A percentile compares a stretch with the other conserved stretches of the same genome.
Evolutionary conservation across 306 rosid genomes (phyloP).

Genomic region (Cicer judaicum): DNA sequence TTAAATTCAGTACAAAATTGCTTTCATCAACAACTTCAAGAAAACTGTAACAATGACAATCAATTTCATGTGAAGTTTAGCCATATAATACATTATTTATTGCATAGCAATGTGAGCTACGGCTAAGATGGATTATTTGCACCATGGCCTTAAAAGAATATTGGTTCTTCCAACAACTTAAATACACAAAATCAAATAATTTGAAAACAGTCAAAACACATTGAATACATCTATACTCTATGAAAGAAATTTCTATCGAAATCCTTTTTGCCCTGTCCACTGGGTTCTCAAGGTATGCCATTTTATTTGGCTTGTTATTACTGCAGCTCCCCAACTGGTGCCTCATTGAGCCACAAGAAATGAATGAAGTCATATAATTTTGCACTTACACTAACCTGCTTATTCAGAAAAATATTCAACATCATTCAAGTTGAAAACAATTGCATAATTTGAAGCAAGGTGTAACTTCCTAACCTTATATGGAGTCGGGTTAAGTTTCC

Average conservation of each 20-base stretch:
- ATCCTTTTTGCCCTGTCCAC: constrained; percentile 6
- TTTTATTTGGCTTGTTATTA: constrained; percentile 44
- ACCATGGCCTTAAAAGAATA: constrained; percentile 42
- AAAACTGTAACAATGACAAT: not conserved
- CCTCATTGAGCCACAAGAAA: constrained; percentile 96
- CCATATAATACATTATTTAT: constrained; percentile 10
- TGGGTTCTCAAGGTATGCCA: constrained; percentile 31
- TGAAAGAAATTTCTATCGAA: constrained; percentile 18
- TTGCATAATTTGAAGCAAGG: not conserved
- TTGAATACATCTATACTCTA: constrained; percentile 36
- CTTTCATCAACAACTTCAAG: constrained; percentile 8
- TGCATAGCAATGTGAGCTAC: constrained; percentile 14
- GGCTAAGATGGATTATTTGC: constrained; percentile 32
- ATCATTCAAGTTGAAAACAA: constrained; percentile 25
- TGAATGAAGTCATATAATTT: constrained; percentile 89
- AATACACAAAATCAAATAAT: constrained; percentile 41
- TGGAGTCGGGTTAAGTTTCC: constrained; percentile 96
- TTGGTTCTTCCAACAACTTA: constrained; percentile 37
- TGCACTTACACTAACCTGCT: constrained; percentile 92
- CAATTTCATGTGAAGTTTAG: not conserved
- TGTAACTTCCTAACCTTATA: constrained; percentile 66
- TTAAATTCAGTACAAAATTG: not conserved
- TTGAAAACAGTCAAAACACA: constrained; percentile 34
- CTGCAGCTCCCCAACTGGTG: constrained; percentile 95
- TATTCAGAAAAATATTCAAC: constrained; percentile 19